Conservation (phyloP, 2,329 filamentous ascomycete genomes). For the Alternaria atra region DNA sequence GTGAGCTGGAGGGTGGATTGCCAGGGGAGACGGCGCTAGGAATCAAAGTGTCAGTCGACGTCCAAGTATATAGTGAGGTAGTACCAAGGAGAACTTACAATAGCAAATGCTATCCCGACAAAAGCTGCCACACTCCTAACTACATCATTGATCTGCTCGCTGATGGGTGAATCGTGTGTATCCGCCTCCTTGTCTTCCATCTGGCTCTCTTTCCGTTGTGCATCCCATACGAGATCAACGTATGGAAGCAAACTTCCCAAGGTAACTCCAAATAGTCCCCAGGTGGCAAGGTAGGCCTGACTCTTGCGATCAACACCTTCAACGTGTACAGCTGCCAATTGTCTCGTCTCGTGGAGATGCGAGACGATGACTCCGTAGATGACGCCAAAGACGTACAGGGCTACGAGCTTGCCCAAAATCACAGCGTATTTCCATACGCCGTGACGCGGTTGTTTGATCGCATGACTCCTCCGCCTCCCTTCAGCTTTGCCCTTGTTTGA, state of each 20-base stretch:
- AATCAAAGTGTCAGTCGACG: conserved; percentile 9
- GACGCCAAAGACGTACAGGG: conserved; percentile 82
- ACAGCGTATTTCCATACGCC: conserved; percentile 58
- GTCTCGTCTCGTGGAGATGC: conserved; percentile 76
- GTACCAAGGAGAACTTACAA: conserved; percentile 67
- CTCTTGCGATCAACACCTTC: conserved; percentile 62
- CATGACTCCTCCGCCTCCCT: conserved; percentile 10
- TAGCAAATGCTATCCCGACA: conserved; percentile 78
- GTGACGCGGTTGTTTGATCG: conserved; percentile 20
- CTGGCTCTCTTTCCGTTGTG: conserved; percentile 50
- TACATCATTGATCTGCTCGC: conserved; percentile 77
- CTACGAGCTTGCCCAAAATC: conserved; percentile 64
- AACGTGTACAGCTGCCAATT: conserved; percentile 70
- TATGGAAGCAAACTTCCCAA: conserved; percentile 84
- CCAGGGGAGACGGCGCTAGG: conserved; percentile 89
- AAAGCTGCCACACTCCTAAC: conserved; percentile 76
- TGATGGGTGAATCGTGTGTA: conserved; percentile 50
- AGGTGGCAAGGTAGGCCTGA: conserved; percentile 78
- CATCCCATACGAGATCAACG: conserved; percentile 79
- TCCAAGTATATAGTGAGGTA: neutral
- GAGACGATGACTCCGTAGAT: conserved; percentile 84
- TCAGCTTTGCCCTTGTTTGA: conserved; percentile 7
- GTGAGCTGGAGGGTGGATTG: conserved; percentile 94
- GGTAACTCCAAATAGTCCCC: conserved; percentile 81
- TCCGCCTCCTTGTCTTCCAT: conserved; percentile 39